These are phyloP conservation scores for Alternaria ventricosa DNA, from an alignment of 2,329 filamentous ascomycete genomes.

Conservation along the genomic window DNA sequence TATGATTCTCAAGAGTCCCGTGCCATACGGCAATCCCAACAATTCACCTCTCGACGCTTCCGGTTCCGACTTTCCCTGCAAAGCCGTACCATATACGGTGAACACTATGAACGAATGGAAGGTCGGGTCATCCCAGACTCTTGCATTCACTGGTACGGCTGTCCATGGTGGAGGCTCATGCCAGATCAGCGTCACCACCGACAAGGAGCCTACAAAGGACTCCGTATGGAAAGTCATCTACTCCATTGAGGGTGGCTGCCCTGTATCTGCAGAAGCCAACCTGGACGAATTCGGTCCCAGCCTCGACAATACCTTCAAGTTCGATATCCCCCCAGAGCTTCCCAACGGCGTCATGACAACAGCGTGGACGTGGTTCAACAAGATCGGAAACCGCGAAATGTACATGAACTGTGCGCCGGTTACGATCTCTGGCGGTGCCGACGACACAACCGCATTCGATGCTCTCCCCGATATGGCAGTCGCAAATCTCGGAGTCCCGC, in stretches of 20 bases:
- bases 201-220: conserved; percentile 69
- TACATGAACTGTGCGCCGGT: conserved; percentile 95
- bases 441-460: conserved; percentile 60
- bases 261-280: conserved; percentile 43
- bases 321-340: conserved; percentile 70
- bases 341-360: conserved; percentile 76
- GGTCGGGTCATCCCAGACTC: conserved; percentile 65
- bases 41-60: conserved; percentile 67
- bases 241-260: conserved; percentile 85
- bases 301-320: conserved; percentile 32
- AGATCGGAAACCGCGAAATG: conserved; percentile 87
- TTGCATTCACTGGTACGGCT: conserved; percentile 74
- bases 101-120: conserved; percentile 64
- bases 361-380: conserved; percentile 93
- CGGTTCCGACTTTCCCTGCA: conserved; percentile 83
- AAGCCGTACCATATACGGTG: conserved; percentile 56
- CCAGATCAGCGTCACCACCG: conserved; percentile 82
- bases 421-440: conserved; percentile 62
- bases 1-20: conserved; percentile 73
- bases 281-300: conserved; percentile 48
- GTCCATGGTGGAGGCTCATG: conserved; percentile 91
- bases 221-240: conserved; percentile 88
- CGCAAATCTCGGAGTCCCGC: conserved; percentile 64
- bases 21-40: conserved; percentile 63
- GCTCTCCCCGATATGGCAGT: conserved; percentile 75